Conservation (phyloP, 1,139 yeast species). For the Suhomyces coccinellae region DNA sequence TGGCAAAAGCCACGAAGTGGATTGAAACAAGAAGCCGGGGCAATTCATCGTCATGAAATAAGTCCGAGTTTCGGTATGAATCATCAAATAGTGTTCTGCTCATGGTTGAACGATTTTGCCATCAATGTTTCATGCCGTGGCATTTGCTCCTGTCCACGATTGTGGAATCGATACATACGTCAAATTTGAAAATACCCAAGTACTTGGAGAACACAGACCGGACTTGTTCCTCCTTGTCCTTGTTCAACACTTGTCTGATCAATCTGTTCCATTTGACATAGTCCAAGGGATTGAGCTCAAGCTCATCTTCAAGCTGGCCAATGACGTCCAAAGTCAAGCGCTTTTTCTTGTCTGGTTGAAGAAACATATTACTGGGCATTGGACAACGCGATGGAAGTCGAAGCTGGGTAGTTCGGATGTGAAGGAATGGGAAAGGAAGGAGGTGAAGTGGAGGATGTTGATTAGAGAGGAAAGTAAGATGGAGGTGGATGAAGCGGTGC, state of each 20-base stretch:
- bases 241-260: constrained; percentile 52
- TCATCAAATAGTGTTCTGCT: no score
- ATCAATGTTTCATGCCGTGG: no score
- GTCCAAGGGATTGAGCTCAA: constrained; percentile 58
- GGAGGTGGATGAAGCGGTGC: constrained; percentile 3
- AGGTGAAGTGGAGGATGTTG: neutral
- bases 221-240: constrained; percentile 65
- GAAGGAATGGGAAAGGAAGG: neutral
- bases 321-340: constrained; percentile 47
- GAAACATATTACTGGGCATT: constrained; percentile 22
- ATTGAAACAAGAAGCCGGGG: no score
- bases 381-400: neutral
- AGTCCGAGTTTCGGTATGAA: no score
- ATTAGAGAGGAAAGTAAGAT: neutral
- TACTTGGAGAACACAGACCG: constrained; percentile 61
- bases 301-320: constrained; percentile 59
- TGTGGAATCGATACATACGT: constrained; percentile 25
- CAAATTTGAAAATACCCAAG: constrained; percentile 63
- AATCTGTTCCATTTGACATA: constrained; percentile 58
- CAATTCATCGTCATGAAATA: no score
- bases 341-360: constrained; percentile 30
- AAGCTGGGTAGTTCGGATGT: no score
- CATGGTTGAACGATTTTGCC: no score
- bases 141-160: no score
- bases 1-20: neutral